phyloP scores from a whole-genome alignment of 2,329 filamentous ascomycete genomes.

The Diaporthe velutina region DNA sequence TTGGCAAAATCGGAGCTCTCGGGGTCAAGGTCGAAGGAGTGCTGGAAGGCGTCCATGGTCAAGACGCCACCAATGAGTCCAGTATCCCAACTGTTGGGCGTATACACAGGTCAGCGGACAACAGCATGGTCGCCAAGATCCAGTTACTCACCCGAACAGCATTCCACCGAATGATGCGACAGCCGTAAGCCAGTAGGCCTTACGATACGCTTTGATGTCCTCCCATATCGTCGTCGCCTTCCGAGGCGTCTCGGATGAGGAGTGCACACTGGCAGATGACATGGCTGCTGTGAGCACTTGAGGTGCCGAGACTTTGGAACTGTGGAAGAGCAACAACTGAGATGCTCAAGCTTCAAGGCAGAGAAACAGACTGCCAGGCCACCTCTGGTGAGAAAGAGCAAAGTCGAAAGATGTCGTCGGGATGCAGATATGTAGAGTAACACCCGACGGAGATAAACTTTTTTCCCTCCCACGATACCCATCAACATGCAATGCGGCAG shows the following conservation, averaged over 20 bases:
- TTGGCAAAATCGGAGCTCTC: slow-evolving; percentile 35
- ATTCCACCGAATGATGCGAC: slow-evolving; percentile 39
- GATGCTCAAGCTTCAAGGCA: not conserved
- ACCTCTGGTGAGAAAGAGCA: not conserved
- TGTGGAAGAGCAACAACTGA: not conserved
- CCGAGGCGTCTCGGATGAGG: slow-evolving; percentile 2
- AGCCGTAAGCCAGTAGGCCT: slow-evolving; percentile 35
- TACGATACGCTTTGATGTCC: slow-evolving; percentile 32
- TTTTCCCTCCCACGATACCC: not conserved
- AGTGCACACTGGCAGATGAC: slow-evolving; percentile 19
- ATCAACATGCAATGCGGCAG: not conserved
- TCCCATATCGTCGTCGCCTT: slow-evolving; percentile 33
- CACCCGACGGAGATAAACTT: not conserved
- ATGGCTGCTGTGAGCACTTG: not conserved
- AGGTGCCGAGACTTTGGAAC: not conserved
- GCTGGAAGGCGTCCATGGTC: slow-evolving; percentile 39
- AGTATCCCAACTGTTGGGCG: slow-evolving; percentile 34
- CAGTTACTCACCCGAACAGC: slow-evolving; percentile 34
- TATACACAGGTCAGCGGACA: not conserved
- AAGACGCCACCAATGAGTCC: slow-evolving; percentile 39
- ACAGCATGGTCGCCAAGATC: not conserved
- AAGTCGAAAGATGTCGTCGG: not conserved
- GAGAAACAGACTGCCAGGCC: not conserved
- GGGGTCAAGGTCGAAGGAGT: slow-evolving; percentile 37
- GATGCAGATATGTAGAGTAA: not conserved